Percentiles rank a stretch among this genome's conserved stretches.
These are phyloP conservation scores for Globisporangium splendens DNA, from an alignment of 352 stramenopile species.

Conservation along the genomic window DNA sequence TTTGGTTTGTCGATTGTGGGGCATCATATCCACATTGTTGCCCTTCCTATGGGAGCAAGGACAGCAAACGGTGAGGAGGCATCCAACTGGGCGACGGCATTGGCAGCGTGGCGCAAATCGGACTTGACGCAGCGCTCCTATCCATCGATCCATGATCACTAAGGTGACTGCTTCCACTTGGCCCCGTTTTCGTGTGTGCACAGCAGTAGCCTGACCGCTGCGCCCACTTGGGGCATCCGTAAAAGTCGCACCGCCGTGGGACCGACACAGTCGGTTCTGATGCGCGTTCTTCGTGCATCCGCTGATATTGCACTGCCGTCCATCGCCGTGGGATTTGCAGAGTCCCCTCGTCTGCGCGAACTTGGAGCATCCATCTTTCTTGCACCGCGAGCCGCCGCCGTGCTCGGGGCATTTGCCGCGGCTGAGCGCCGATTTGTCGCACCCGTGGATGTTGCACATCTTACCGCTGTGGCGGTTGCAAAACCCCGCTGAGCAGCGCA, in stretches of 20 bases:
- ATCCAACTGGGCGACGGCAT: constrained; percentile 53
- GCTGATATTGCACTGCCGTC: constrained; percentile 66
- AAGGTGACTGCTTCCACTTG: constrained; percentile 6
- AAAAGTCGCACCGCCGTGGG: constrained; percentile 78
- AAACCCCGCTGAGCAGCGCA: constrained; percentile 71
- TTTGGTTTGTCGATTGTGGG: not conserved
- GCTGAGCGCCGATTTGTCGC: constrained; percentile 74
- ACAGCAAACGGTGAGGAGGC: constrained; percentile 62
- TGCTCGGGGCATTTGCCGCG: constrained; percentile 84
- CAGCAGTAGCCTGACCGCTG: constrained; percentile 84
- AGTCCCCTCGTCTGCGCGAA: constrained; percentile 79
- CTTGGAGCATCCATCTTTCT: constrained; percentile 79
- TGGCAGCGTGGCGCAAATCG: constrained; percentile 9
- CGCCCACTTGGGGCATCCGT: constrained; percentile 78
- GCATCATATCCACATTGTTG: too few species aligned
- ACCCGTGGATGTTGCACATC: constrained; percentile 61
- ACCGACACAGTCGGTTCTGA: constrained; percentile 79
- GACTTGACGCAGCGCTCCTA: constrained; percentile 5
- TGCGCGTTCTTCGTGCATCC: constrained; percentile 84
- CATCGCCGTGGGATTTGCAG: constrained; percentile 84
- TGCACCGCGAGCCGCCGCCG: constrained; percentile 80
- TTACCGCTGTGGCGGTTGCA: constrained; percentile 84
- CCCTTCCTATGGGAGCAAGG: constrained; percentile 37
- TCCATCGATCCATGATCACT: not conserved
- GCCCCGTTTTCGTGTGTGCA: constrained; percentile 71